phyloP scores from a whole-genome alignment of 2,329 filamentous ascomycete species.

The Pyricularia sp. region DNA sequence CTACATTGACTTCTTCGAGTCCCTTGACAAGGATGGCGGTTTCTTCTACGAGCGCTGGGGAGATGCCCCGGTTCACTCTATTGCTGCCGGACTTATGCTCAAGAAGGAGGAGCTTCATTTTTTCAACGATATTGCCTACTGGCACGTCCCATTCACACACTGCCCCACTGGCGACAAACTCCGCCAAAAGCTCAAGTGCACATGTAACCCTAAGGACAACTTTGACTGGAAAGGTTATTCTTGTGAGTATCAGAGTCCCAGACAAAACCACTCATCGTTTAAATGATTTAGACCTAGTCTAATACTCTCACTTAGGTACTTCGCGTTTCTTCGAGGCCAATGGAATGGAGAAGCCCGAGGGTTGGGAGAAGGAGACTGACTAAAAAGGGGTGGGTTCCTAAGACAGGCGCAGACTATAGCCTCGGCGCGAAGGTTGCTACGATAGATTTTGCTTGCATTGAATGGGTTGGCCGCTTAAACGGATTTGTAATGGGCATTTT shows the following conservation, averaged over 20 bases:
- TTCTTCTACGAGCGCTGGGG: constrained; percentile 99
- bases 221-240: constrained; percentile 99
- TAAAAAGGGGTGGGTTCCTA: constrained; percentile 16
- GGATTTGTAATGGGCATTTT: not conserved
- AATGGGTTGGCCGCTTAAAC: not conserved
- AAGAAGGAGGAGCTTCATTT: constrained; percentile 94
- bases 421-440: not conserved
- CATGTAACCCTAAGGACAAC: constrained; percentile 91
- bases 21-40: constrained; percentile 78
- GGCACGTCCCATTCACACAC: constrained; percentile 94
- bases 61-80: constrained; percentile 96
- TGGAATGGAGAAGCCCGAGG: constrained; percentile 67
- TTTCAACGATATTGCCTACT: constrained; percentile 98
- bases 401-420: not conserved
- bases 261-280: not conserved
- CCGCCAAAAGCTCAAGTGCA: constrained; percentile 74
- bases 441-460: not conserved
- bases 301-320: constrained; percentile 41
- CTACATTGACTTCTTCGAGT: constrained; percentile 84
- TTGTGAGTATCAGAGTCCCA: constrained; percentile 47
- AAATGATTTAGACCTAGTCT: constrained; percentile 4
- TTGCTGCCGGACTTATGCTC: constrained; percentile 75
- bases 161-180: constrained; percentile 85
- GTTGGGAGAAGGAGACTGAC: constrained; percentile 61
- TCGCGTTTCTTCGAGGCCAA: constrained; percentile 77